Base-by-base conservation (phyloP, 495 filamentous ascomycete species). In the Neurospora sp. region DNA sequence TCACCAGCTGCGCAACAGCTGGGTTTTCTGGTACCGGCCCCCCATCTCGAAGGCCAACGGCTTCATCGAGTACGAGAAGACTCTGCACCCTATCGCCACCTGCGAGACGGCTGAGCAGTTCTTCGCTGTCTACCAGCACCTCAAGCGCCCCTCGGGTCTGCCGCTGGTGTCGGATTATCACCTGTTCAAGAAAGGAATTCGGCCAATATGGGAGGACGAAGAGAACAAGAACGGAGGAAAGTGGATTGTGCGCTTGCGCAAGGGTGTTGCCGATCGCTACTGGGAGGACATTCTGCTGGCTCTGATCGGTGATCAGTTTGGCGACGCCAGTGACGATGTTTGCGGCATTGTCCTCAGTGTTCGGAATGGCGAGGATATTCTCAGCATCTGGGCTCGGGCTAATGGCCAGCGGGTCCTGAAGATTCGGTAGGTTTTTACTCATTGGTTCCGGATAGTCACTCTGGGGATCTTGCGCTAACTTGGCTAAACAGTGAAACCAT, bases 41-140 rank as follows among this genome's bases (percentile, higher is more conserved):
- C 94, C 94, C 69, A 96, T 94, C 73, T 92, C 93, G 62, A 98
- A 98, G 85, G 88, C 87, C 9, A 89, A 90, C 75, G 89, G 89
- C 11, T 98, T 93, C 82, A 94, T 95, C 81, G 96, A 99, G 82
- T 99, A 98, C 79, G 96, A 99, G 81, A 98, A 98, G 84, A 97
- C 94, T 16, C 92, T 94, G 59, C 90, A 94, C 76, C 88, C 93
- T 18, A 89, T 98, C 77, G 95, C 93, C 71, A 85, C 87, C 48
- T 93, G 96, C 79, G 88, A 89, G 39, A 92, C 93, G 10, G 94
- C 88, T 69, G 94, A 98, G 84, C 91, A 95, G 44, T 98, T 99
- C 82, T 98, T 94, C 90, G 84, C 88, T n/a, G 88, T 97, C 16
- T 98, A 97, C 81, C 86, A 88, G 35, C 95, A 98, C 81, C 86